phyloP scores from a whole-genome alignment of 2,329 filamentous ascomycete genomes.

The Helotiales sp. region DNA sequence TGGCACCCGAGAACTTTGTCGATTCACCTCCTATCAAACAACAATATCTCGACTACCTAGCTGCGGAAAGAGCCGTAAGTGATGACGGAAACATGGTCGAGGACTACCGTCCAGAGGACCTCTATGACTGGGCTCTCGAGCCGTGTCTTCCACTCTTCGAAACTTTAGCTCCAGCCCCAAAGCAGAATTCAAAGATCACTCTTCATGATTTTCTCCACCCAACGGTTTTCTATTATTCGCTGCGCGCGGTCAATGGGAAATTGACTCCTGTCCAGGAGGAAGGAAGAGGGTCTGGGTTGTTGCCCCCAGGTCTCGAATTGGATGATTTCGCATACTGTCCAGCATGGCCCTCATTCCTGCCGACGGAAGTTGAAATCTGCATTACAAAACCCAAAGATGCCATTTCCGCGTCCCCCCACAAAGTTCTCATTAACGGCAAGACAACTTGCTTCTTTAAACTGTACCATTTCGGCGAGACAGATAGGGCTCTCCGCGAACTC shows the following conservation, averaged over 20 bases:
- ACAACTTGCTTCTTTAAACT: constrained; percentile 19
- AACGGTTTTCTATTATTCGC: constrained; percentile 13
- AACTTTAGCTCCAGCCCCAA: constrained; percentile 15
- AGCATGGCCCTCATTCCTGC: constrained; percentile 16
- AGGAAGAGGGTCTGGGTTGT: background rate
- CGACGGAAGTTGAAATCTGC: constrained; percentile 11
- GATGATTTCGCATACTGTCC: constrained; percentile 7
- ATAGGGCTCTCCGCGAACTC: constrained; percentile 19
- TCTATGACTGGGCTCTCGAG: constrained; percentile 21
- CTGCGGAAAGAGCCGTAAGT: constrained; percentile 12
- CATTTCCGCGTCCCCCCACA: constrained; percentile 16
- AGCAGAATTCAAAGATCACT: constrained; percentile 15
- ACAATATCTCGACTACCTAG: constrained; percentile 19
- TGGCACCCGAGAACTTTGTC: constrained; percentile 15
- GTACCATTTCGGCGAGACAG: constrained; percentile 6
- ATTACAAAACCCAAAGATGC: constrained; percentile 15
- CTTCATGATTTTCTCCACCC: constrained; percentile 21
- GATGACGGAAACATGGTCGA: constrained; percentile 9
- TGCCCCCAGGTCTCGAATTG: constrained; percentile 10
- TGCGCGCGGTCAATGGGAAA: constrained; percentile 14
- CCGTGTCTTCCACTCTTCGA: constrained; percentile 18
- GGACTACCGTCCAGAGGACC: constrained; percentile 14
- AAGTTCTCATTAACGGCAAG: constrained; percentile 15
- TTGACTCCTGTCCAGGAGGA: constrained; percentile 10
- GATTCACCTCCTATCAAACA: constrained; percentile 15